Base-by-base conservation (phyloP, 768 basidiomycete species). In the Boletus rex-veris region DNA sequence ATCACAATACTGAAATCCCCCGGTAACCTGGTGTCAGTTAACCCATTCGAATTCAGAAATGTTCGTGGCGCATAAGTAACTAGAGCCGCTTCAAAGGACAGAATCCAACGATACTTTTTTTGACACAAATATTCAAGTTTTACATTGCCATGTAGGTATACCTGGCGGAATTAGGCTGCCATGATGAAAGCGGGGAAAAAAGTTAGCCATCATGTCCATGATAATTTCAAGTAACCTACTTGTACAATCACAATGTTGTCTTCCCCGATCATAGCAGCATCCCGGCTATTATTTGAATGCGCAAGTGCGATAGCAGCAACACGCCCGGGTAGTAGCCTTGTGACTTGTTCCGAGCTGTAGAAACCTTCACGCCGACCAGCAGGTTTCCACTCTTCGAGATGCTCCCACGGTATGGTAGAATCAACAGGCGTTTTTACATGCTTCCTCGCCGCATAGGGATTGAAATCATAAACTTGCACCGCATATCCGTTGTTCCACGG, bases 41-140 rank as follows among this genome's bases (percentile, higher is more conserved):
- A 24, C 21, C 21, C 21, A 24, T 24, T 24, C 4, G 21, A 24
- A 21, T 19, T 91, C 92, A 21, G 92, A 67, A 28, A 19, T 18
- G 35, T 43, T 1, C 86, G 88, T 54, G 26, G 7, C 7, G 28
- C n/a, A 16, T 38, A 14, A 5, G 11, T 38, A 44, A 7, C 35
- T 12, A 14, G 15, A 26, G 19, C 21, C 9, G 16, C 24, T 24
- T 45, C 19, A 38, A 8, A 47, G n/a, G 14, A 28, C 35, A 35
- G 7, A 31, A 52, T 9, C 88, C 77, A 64, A 89, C 4, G 8
- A 26, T 26, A 16, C 15, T 26, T 24, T 12, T 50, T 26, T 28
- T 18, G 26, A 18, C 31, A 35, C 3, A 4, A 37, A 31, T n/a
- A 45, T 45, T 31, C 3, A 21, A 39, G 16, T 8, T 40, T 57